Evolutionary conservation across 768 basidiomycete species (phyloP).

Genomic region (Daedaleopsis sinensis): DNA sequence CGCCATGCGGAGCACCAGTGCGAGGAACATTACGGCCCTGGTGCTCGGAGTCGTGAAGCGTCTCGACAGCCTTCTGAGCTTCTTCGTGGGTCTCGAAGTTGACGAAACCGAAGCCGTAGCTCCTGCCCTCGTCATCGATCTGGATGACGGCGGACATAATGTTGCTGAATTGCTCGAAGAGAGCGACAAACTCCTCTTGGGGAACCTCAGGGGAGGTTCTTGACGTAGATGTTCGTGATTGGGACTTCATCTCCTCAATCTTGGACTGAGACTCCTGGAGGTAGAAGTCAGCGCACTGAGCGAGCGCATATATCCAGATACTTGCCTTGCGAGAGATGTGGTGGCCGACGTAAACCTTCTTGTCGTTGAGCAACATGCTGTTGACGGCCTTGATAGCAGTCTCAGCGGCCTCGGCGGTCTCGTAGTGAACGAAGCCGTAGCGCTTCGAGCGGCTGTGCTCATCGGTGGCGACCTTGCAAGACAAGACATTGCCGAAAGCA

Average conservation of each 20-base stretch:
- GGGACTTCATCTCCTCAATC: conserved; percentile 95
- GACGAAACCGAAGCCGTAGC: conserved; percentile 98
- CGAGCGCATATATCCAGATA: conserved; percentile 2
- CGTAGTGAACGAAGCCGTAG: conserved; percentile 99
- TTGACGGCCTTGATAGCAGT: conserved; percentile 98
- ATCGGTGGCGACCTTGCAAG: conserved; percentile 98
- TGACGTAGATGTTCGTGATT: conserved; percentile 98
- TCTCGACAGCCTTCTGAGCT: conserved; percentile 87
- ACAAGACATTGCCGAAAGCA: conserved; percentile 97
- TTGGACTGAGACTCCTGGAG: conserved; percentile 93
- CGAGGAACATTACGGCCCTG: conserved; percentile 82
- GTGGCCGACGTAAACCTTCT: conserved; percentile 98
- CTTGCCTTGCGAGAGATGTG: conserved; percentile 94
- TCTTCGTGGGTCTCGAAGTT: conserved; percentile 94
- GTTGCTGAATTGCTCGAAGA: conserved; percentile 77
- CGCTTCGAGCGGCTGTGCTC: conserved; percentile 95
- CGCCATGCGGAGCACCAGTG: conserved; percentile 54
- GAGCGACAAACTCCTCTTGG: conserved; percentile 82
- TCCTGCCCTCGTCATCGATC: conserved; percentile 85
- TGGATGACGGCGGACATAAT: conserved; percentile 91
- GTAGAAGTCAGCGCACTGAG: background rate
- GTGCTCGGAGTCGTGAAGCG: conserved; percentile 82
- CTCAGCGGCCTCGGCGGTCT: conserved; percentile 95
- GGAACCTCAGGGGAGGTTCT: conserved; percentile 86
- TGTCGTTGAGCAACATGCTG: conserved; percentile 99